Conservation (phyloP, 805 yeast genomes). For the Metschnikowia shivogae region DNA sequence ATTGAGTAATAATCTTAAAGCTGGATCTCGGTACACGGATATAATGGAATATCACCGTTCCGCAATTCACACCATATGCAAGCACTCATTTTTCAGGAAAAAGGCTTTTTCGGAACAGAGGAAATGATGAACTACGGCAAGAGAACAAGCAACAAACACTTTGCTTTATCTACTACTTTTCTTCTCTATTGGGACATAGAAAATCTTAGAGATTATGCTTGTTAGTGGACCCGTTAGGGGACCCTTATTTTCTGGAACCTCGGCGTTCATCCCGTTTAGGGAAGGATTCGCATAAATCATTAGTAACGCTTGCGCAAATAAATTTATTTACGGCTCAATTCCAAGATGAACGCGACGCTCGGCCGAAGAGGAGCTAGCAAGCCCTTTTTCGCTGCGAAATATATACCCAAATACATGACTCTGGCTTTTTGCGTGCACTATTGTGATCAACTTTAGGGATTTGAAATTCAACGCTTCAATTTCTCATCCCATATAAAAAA, state of each 20-base stretch:
- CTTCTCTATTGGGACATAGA: background rate
- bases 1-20: background rate
- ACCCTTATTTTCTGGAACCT: background rate
- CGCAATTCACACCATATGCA: slow-evolving; percentile 2
- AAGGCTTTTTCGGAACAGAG: background rate
- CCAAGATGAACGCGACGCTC: background rate
- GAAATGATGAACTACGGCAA: background rate
- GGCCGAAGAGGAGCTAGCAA: too few species aligned
- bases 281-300: background rate
- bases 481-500: too few species aligned
- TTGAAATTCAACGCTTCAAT: too few species aligned
- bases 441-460: too few species aligned
- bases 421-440: too few species aligned
- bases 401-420: too few species aligned
- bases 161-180: background rate
- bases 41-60: slow-evolving; percentile 2
- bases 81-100: slow-evolving; percentile 1
- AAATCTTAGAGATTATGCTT: too few species aligned
- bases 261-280: background rate
- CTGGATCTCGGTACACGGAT: slow-evolving; percentile 3
- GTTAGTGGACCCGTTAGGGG: too few species aligned
- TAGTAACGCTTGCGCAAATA: background rate
- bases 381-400: too few species aligned
- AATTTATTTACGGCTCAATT: background rate
- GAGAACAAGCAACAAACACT: background rate